A percentile compares a stretch with the other conserved stretches of the same genome.
Evolutionary conservation across 306 rosid genomes (phyloP).

Genomic region (Datisca glomerata): DNA sequence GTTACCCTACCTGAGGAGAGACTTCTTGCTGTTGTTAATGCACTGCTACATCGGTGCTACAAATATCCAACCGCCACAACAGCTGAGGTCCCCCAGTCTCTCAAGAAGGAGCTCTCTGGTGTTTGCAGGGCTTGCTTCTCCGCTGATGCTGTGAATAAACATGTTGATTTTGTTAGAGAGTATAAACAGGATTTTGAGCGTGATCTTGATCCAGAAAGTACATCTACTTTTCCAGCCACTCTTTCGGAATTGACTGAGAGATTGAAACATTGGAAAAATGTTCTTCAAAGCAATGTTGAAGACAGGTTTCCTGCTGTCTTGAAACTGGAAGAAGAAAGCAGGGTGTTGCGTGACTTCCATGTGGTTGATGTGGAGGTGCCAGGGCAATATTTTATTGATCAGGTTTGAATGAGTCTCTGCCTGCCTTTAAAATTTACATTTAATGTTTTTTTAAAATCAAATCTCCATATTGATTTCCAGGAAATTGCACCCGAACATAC

Average conservation of each 20-base stretch:
- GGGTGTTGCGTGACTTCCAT: conserved; percentile 94
- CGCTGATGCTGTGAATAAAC: conserved; percentile 93
- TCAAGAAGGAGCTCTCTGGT: conserved; percentile 97
- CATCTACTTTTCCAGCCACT: conserved; percentile 80
- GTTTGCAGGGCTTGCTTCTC: conserved; percentile 99
- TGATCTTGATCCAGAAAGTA: conserved; percentile 99
- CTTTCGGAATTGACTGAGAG: conserved; percentile 88
- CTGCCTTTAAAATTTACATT: too few species aligned
- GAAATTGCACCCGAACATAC: conserved; percentile 98
- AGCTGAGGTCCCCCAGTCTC: conserved; percentile 99
- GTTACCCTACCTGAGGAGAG: conserved; percentile 99
- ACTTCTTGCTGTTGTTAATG: conserved; percentile 95
- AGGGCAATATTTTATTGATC: conserved; percentile 91
- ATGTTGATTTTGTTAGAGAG: conserved; percentile 96
- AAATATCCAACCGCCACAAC: conserved; percentile 98
- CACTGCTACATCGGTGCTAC: conserved; percentile 97
- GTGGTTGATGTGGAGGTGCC: conserved; percentile 99
- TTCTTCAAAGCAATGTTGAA: conserved; percentile 96
- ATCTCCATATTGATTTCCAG: conserved; percentile 20
- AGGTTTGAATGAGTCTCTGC: conserved; percentile 34
- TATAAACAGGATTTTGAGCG: conserved; percentile 96
- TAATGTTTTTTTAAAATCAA: conserved; percentile 16
- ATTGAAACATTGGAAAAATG: conserved; percentile 95
- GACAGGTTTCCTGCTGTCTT: conserved; percentile 96
- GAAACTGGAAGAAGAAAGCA: conserved; percentile 96